Conservation (phyloP, 371 early-diverging fungal species). For the Mucor racemosus region DNA sequence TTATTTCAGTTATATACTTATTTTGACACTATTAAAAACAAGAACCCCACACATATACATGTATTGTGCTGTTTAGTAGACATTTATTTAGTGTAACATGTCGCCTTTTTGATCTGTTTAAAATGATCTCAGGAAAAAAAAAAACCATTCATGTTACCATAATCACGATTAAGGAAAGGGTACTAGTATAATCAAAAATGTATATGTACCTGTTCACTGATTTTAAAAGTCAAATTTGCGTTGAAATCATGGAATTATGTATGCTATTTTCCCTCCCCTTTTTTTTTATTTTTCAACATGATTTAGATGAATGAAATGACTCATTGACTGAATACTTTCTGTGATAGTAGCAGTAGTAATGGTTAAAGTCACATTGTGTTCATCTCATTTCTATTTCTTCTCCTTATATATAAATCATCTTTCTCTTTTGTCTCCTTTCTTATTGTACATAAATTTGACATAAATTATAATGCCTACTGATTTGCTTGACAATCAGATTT, state of each 20-base stretch:
- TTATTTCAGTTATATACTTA: neutral
- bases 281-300: neutral
- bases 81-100: no score
- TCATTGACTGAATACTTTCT: neutral
- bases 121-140: no score
- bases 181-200: neutral
- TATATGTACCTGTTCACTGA: constrained; percentile 1
- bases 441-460: neutral
- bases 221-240: neutral
- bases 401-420: neutral
- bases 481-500: constrained; percentile 17
- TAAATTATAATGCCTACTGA: constrained; percentile 1
- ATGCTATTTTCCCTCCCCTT: no score
- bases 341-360: neutral
- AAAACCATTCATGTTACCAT: neutral
- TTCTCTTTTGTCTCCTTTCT: neutral
- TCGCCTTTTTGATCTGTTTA: neutral
- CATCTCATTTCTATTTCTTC: neutral
- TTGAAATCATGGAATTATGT: no score
- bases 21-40: no score
- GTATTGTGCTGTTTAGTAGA: no score
- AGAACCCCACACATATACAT: no score
- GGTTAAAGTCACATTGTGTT: neutral
- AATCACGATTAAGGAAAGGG: neutral
- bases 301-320: neutral